Evolutionary conservation across 2,329 filamentous ascomycete species (phyloP).

Genomic region (Colletotrichum ledebouriae): DNA sequence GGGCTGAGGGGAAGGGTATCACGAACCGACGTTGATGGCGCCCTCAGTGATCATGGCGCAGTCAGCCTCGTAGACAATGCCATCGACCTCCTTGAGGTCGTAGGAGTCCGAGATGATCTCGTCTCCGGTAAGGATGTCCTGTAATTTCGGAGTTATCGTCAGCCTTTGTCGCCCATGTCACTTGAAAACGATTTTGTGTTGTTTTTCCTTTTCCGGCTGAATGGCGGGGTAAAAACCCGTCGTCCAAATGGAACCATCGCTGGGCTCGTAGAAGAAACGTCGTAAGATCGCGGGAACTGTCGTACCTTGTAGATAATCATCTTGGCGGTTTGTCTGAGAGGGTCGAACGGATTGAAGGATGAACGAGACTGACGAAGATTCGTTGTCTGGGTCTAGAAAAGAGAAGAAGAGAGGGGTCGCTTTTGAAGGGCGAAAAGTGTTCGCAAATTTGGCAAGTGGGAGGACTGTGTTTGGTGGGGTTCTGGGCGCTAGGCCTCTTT

Average conservation of each 20-base stretch:
- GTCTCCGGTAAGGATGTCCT: conserved; percentile 92
- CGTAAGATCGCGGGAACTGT: conserved; percentile 16
- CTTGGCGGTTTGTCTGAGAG: conserved; percentile 60
- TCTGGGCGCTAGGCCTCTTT: conserved; percentile 38
- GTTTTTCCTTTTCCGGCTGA: conserved; percentile 6
- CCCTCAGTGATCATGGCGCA: conserved; percentile 90
- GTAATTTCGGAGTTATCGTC: conserved; percentile 48
- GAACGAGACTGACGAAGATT: conserved; percentile 44
- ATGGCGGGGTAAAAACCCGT: conserved; percentile 34
- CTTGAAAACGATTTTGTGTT: conserved; percentile 5
- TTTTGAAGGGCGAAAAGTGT: conserved; percentile 43
- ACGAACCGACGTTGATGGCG: conserved; percentile 79
- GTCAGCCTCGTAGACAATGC: conserved; percentile 89
- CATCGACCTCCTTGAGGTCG: conserved; percentile 84
- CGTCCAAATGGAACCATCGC: no score
- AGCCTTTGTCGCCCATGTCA: conserved; percentile 8
- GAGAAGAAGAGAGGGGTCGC: conserved; percentile 36
- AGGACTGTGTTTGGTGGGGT: conserved; percentile 45
- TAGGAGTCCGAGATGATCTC: conserved; percentile 98
- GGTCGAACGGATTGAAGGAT: conserved; percentile 49
- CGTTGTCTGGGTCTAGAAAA: conserved; percentile 40
- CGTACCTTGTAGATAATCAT: conserved; percentile 82
- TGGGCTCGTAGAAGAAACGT: no score
- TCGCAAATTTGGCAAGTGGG: conserved; percentile 45
- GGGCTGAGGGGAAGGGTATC: conserved; percentile 9